Evolutionary conservation across 805 yeast species (phyloP).

Genomic region (Candida ortonii): DNA sequence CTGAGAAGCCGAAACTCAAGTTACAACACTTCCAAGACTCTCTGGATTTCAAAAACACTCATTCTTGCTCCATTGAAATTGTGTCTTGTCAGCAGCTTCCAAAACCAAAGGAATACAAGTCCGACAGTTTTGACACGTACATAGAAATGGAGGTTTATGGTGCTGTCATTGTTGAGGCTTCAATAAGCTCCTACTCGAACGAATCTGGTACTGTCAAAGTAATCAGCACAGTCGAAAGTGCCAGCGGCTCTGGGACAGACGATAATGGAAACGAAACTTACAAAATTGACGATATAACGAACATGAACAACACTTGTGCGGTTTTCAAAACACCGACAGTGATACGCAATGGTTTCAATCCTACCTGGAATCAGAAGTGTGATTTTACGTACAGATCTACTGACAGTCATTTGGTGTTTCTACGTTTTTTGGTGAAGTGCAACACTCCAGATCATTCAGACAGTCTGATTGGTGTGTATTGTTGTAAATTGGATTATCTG

Average conservation of each 20-base stretch:
- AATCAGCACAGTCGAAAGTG: not conserved
- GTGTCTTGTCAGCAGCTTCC: constrained; percentile 88
- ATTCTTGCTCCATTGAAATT: constrained; percentile 40
- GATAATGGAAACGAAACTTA: constrained; percentile 1
- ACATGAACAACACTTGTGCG: constrained; percentile 18
- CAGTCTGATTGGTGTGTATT: constrained; percentile 52
- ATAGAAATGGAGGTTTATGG: constrained; percentile 62
- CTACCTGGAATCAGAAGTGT: constrained; percentile 68
- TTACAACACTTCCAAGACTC: constrained; percentile 20
- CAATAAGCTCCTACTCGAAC: constrained; percentile 6
- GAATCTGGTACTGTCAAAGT: constrained; percentile 12
- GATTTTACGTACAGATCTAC: constrained; percentile 38
- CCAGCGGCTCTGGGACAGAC: not conserved
- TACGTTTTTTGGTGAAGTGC: constrained; percentile 49
- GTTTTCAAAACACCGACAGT: constrained; percentile 37
- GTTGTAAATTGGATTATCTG: constrained; percentile 59
- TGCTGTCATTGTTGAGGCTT: constrained; percentile 20
- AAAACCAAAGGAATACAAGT: constrained; percentile 52
- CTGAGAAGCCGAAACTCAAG: constrained; percentile 17
- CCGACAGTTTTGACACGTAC: constrained; percentile 52
- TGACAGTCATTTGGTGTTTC: constrained; percentile 49
- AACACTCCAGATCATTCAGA: constrained; percentile 21
- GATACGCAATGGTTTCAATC: constrained; percentile 79
- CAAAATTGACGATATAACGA: constrained; percentile 3
- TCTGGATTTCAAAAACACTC: constrained; percentile 11